phyloP scores from a whole-genome alignment of 108 stramenopile species.

The Fistulifera pelliculosa region DNA sequence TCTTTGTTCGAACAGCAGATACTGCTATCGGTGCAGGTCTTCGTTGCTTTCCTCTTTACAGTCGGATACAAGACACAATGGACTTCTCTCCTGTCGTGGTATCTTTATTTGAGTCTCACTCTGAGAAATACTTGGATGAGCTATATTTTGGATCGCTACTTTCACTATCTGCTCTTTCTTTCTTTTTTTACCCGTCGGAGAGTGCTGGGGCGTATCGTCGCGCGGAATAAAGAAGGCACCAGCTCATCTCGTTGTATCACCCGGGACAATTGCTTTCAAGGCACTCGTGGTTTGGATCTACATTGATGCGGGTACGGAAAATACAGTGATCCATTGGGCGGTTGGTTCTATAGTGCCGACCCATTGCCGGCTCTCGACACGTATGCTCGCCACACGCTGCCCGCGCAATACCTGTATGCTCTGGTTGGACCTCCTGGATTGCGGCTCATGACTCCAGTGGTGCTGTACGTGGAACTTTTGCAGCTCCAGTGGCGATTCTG shows the following conservation, averaged over 20 bases:
- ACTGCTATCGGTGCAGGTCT: conserved; percentile 46
- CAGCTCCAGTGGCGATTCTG: conserved; percentile 45
- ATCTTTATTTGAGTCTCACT: conserved; percentile 64
- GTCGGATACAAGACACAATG: conserved; percentile 52
- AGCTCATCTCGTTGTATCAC: conserved; percentile 12
- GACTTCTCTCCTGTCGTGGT: conserved; percentile 61
- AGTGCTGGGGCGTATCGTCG: conserved; percentile 40
- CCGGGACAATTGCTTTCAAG: conserved; percentile 42
- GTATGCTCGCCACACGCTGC: conserved; percentile 67
- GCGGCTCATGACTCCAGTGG: conserved; percentile 64
- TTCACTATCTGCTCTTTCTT: conserved; percentile 72
- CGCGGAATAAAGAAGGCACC: background rate
- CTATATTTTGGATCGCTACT: conserved; percentile 83
- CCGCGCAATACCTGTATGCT: conserved; percentile 67
- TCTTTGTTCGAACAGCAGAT: conserved; percentile 43
- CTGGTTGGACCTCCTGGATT: conserved; percentile 64
- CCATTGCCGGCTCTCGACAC: conserved; percentile 78
- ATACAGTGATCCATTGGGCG: conserved; percentile 51
- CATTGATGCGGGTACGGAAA: conserved; percentile 77
- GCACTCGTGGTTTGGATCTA: conserved; percentile 71
- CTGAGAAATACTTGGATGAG: conserved; percentile 79
- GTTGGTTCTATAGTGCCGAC: conserved; percentile 64
- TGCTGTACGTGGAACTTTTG: conserved; percentile 69
- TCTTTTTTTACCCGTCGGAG: conserved; percentile 52
- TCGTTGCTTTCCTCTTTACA: conserved; percentile 45